Evolutionary conservation across 768 basidiomycete genomes (phyloP), one percentile per base, ranked within the genome.

Genomic region (Xerocomellus amylosporus): DNA sequence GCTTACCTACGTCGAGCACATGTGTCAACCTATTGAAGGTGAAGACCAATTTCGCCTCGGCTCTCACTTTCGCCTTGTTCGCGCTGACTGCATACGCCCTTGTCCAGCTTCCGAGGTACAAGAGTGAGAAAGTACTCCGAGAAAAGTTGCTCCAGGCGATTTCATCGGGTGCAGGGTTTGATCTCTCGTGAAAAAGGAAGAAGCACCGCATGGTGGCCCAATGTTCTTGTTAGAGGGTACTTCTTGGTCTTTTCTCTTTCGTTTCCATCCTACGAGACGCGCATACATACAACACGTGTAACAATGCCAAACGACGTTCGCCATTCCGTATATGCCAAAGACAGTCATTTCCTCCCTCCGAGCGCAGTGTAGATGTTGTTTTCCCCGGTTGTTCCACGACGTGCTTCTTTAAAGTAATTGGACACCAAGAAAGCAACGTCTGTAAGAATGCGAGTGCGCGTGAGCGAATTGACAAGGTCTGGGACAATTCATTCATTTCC

Each of bases 1-100:
- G 90, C 12, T 72, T 92, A 44, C 87, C 87, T 0, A 87, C 87
- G 0, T 79, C 87, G 5, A 90, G 93, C 54, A 93, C 95, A 0
- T 98, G 95, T 64, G 88, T 95, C 22, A 98, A 98, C 70, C 73
- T 98, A 8, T 74, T 98, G 45, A 98, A 98, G 81, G 87, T 89
- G 51, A 48, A 70, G 30, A 14, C 22, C 37, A 6, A 33, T 52
- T 31, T 42, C 14, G 20, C 19, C 33, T 37, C 4, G 2, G 14
- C 14, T 31, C 22, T 13, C 19, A 0, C 5, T n/a, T 20, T 12
- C 24, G 39, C 9, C 15, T 20, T 14, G 4, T 26, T 24, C 46
- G 7, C 2, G 45, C 48, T 59, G 28, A 61, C 13, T 7, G 5
- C 26, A 14, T 46, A n/a, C 14, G 2, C 26, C 33, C 31, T 45